Base-by-base conservation (phyloP, 2,329 filamentous ascomycete genomes). In the Fusarium buxicola region DNA sequence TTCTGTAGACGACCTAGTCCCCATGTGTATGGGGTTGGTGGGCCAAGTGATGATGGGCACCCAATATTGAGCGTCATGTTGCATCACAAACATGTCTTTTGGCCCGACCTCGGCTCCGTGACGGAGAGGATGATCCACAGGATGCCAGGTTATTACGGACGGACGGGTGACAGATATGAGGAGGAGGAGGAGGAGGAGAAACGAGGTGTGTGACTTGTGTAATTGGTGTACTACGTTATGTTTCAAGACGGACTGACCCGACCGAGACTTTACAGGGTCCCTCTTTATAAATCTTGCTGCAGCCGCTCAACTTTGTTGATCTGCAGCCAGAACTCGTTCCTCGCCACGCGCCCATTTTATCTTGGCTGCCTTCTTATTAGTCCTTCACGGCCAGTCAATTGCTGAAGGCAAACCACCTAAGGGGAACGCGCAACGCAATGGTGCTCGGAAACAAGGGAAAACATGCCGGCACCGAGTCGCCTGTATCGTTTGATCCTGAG, bases 401-500 rank as follows among this genome's bases (percentile, higher is more conserved):
- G 2, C 16, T 28, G 9, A 27, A 41, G 36, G 32, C n/a, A 12
- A 28, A 32, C 35, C 2, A 32, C 13, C 25, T 18, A 7, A n/a
- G 15, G 39, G 41, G 24, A 52, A 40, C 31, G 25, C n/a, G 27
- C 45, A 52, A 52, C 28, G 50, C 36, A 44, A 71, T 71, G 69
- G 47, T 51, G 25, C 39, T 66, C 30, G 50, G 41, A 24, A 31
- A 40, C 15, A 45, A 40, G 31, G 63, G 66, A 34, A 69, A 71
- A 41, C 58, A 61, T 30, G 45, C 43, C 13, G 69, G 67, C 48
- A 60, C 58, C 11, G 63, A 68, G 38, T 63, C 63, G 15, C 50
- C 69, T 31, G 56, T 51, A 7, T 71, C 69, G 16, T 40, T 65
- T 39, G 67, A 71, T 35, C 58, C 66, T 11, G 69, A 71, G 48